Evolutionary conservation across 805 yeast species (phyloP).

Genomic region (Kuraishia cidri): DNA sequence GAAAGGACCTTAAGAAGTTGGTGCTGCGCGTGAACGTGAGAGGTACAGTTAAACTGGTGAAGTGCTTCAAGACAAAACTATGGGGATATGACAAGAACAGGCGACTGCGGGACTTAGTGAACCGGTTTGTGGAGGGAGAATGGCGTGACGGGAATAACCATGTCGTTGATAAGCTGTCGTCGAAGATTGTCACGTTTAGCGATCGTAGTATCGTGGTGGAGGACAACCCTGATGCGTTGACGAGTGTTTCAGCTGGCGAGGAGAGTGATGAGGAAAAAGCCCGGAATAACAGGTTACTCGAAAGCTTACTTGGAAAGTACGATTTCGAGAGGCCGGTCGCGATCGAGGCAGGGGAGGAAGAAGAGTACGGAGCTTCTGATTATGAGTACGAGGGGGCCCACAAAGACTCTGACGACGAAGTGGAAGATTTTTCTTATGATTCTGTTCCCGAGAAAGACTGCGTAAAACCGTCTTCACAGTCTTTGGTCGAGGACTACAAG

Average conservation of each 20-base stretch:
- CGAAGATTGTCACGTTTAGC: too few species aligned
- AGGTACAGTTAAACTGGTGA: constrained; percentile 47
- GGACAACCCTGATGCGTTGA: constrained; percentile 4
- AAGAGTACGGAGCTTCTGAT: constrained; percentile 28
- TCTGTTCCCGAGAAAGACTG: constrained; percentile 14
- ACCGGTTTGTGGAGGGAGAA: constrained; percentile 49
- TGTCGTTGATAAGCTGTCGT: constrained; percentile 60
- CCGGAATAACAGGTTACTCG: constrained; percentile 34
- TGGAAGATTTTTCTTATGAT: constrained; percentile 5
- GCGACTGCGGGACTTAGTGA: constrained; percentile 51
- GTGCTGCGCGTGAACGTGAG: constrained; percentile 58
- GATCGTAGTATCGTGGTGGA: constrained; percentile 1
- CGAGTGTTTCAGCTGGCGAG: constrained; percentile 5
- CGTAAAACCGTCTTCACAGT: too few species aligned
- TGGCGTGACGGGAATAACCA: constrained; percentile 83
- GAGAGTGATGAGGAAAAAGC: constrained; percentile 25
- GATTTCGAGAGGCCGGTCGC: constrained; percentile 46
- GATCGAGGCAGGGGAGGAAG: constrained; percentile 21
- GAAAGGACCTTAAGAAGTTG: constrained; percentile 44
- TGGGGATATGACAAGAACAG: constrained; percentile 86
- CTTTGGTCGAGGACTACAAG: constrained; percentile 16
- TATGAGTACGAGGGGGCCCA: constrained; percentile 34
- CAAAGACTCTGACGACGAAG: constrained; percentile 10
- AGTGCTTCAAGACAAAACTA: constrained; percentile 64
- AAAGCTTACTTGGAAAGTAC: constrained; percentile 33